Evolutionary conservation across 2,329 filamentous ascomycete species (phyloP).

Genomic region (Rhynchosporium agropyri): DNA sequence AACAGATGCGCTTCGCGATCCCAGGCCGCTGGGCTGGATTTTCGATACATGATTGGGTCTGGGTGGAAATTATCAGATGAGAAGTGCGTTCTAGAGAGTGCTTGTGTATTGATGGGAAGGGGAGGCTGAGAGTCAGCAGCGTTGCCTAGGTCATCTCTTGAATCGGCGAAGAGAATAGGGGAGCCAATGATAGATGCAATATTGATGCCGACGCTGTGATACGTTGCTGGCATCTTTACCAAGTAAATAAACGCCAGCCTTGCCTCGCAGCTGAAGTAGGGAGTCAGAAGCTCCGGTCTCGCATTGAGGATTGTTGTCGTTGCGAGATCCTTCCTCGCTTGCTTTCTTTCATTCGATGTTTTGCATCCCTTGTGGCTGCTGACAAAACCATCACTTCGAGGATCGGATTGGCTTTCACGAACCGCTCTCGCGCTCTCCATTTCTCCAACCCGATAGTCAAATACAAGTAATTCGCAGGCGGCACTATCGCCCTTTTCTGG

Average conservation of each 20-base stretch:
- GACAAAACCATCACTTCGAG: background rate
- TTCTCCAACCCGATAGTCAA: background rate
- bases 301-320: background rate
- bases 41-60: background rate
- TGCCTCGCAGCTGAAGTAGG: background rate
- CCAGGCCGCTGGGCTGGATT: slow-evolving; percentile 3
- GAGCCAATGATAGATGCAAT: background rate
- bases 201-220: slow-evolving; percentile 5
- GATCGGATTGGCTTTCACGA: background rate
- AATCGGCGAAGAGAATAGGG: background rate
- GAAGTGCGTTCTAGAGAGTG: slow-evolving; percentile 3
- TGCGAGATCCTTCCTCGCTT: slow-evolving; percentile 13
- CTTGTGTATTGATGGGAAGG: background rate
- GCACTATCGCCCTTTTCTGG: background rate
- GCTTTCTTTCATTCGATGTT: background rate
- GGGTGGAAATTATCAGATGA: background rate
- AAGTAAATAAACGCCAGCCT: background rate
- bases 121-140: background rate
- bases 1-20: background rate
- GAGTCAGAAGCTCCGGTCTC: slow-evolving; percentile 4
- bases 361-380: background rate
- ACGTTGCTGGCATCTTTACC: background rate
- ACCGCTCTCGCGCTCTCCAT: background rate
- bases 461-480: background rate
- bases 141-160: slow-evolving; percentile 7